These are phyloP conservation scores for Rhododendron molle DNA, from an alignment of 148 eudicot species.

Conservation along the genomic window DNA sequence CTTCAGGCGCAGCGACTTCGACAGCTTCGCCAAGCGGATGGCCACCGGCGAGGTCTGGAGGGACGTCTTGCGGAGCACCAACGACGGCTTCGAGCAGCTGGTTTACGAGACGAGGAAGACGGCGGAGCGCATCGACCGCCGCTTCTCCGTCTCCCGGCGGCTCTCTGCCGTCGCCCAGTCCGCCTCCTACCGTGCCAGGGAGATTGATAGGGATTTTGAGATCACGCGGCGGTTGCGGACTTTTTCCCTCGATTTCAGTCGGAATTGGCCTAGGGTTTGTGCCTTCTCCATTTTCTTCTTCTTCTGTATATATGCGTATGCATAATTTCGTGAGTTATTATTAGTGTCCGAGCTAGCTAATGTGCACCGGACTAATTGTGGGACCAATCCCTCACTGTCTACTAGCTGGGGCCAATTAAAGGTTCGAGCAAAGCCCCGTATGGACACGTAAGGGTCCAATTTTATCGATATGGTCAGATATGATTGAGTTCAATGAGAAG, in stretches of 20 bases:
- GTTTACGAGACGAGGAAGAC: conserved; percentile 70
- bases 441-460: background rate
- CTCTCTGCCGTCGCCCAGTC: conserved; percentile 44
- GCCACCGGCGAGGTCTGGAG: conserved; percentile 68
- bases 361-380: background rate
- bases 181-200: conserved; percentile 61
- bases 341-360: background rate
- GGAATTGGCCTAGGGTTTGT: conserved; percentile 78
- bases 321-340: background rate
- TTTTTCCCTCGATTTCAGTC: conserved; percentile 60
- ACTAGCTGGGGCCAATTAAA: background rate
- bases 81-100: conserved; percentile 73
- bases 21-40: conserved; percentile 59
- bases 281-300: background rate
- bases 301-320: background rate
- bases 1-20: conserved; percentile 69
- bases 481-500: background rate
- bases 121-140: conserved; percentile 77
- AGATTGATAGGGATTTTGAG: conserved; percentile 67
- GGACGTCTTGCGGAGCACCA: conserved; percentile 70
- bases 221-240: conserved; percentile 60
- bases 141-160: conserved; percentile 51
- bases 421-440: background rate
- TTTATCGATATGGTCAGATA: background rate
- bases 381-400: background rate